These are phyloP conservation scores for Afroboletus lepidellus DNA, from an alignment of 1,284 basidiomycete genomes.

Conservation along the genomic window DNA sequence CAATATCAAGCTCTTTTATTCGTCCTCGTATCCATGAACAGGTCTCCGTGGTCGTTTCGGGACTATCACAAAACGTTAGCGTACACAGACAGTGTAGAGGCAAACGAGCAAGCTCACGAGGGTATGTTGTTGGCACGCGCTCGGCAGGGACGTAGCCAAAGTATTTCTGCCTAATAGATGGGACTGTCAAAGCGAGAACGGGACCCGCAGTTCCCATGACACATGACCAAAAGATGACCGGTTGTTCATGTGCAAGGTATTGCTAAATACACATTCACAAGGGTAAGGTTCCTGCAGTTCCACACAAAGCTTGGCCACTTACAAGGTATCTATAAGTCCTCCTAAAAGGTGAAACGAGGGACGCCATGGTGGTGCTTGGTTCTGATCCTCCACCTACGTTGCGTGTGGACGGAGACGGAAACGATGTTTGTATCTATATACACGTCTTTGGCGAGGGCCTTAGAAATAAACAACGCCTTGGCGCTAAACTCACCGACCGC, in stretches of 20 bases:
- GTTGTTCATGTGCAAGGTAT: constrained; percentile 88
- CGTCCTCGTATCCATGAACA: constrained; percentile 45
- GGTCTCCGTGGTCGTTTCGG: constrained; percentile 39
- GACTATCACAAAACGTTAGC: constrained; percentile 20
- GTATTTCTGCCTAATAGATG: constrained; percentile 70
- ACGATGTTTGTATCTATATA: constrained; percentile 27
- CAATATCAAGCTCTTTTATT: constrained; percentile 20
- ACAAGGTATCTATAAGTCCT: constrained; percentile 34
- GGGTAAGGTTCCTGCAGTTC: background rate
- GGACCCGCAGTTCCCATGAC: constrained; percentile 79
- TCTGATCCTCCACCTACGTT: background rate
- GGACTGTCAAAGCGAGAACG: constrained; percentile 71
- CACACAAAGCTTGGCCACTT: background rate
- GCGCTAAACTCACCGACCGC: no score
- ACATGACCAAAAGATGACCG: constrained; percentile 89
- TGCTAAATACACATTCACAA: constrained; percentile 35
- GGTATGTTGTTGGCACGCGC: constrained; percentile 81
- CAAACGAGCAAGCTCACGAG: constrained; percentile 56
- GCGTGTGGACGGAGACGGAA: constrained; percentile 18
- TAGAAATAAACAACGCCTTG: constrained; percentile 26
- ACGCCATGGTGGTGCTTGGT: constrained; percentile 25
- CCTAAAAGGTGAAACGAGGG: constrained; percentile 32
- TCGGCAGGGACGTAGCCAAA: constrained; percentile 77
- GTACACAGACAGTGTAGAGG: background rate
- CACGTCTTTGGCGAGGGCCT: constrained; percentile 24